Percentiles rank a stretch among this genome's conserved stretches.
These are phyloP conservation scores for Malbranchea zuffiana DNA, from an alignment of 2,329 filamentous ascomycete genomes.

Conservation along the genomic window DNA sequence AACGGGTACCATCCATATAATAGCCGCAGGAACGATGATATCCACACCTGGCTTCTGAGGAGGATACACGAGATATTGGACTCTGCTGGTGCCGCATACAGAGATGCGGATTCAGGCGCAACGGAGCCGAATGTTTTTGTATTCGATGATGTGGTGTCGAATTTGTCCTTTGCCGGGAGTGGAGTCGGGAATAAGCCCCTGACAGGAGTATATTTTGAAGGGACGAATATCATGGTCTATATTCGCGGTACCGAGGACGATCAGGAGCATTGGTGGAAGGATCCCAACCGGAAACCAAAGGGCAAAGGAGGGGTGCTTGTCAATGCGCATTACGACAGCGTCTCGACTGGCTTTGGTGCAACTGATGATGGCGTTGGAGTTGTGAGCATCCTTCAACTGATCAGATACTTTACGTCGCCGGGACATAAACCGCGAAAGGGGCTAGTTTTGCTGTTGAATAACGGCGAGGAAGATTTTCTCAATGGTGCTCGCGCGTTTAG, in stretches of 20 bases:
- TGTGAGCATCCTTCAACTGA: slow-evolving; percentile 71
- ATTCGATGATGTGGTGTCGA: slow-evolving; percentile 69
- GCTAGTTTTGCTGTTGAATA: slow-evolving; percentile 79
- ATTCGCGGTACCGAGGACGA: slow-evolving; percentile 71
- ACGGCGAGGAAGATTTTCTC: slow-evolving; percentile 87
- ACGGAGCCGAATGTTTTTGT: slow-evolving; percentile 41
- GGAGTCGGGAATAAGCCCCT: slow-evolving; percentile 30
- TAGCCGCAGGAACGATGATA: slow-evolving; percentile 67
- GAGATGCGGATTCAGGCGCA: slow-evolving; percentile 15
- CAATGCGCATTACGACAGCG: slow-evolving; percentile 91
- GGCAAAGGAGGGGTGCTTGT: slow-evolving; percentile 71
- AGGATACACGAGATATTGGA: slow-evolving; percentile 61
- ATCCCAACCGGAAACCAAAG: slow-evolving; percentile 38
- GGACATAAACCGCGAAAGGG: slow-evolving; percentile 66
- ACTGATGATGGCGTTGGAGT: slow-evolving; percentile 91
- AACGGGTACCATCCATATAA: slow-evolving; percentile 78
- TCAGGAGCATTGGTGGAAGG: slow-evolving; percentile 61
- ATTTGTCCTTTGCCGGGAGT: slow-evolving; percentile 57
- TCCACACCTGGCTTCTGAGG: slow-evolving; percentile 63
- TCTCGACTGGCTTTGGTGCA: slow-evolving; percentile 82
- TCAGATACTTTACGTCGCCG: slow-evolving; percentile 70
- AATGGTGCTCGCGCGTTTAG: slow-evolving; percentile 79
- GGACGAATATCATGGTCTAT: slow-evolving; percentile 84
- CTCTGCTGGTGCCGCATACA: slow-evolving; percentile 26
- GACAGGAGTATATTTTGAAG: slow-evolving; percentile 70